Conservation (phyloP, 2,329 filamentous ascomycete species). For the Gliomastix tumulicola region DNA sequence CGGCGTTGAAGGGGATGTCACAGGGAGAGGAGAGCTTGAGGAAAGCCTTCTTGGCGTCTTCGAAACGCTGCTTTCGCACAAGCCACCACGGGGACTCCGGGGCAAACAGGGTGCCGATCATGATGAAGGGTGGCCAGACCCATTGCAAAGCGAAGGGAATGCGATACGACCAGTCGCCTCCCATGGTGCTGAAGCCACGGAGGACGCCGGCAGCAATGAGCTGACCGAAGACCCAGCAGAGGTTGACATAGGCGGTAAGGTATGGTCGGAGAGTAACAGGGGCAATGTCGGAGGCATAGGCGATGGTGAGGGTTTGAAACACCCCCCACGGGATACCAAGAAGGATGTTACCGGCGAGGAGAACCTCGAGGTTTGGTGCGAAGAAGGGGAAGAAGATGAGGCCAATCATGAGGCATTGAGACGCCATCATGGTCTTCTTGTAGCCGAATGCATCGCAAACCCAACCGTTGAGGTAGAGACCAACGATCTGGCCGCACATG, state of each 20-base stretch:
- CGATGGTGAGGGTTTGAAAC: slow-evolving; percentile 45
- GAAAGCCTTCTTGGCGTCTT: slow-evolving; percentile 20
- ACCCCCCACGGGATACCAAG: slow-evolving; percentile 49
- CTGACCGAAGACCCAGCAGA: slow-evolving; percentile 44
- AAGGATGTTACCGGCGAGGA: slow-evolving; percentile 51
- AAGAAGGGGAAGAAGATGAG: slow-evolving; percentile 56
- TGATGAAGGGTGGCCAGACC: slow-evolving; percentile 37
- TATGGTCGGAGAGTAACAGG: slow-evolving; percentile 38
- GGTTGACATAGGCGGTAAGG: slow-evolving; percentile 36
- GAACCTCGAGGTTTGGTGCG: slow-evolving; percentile 42
- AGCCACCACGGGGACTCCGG: slow-evolving; percentile 46
- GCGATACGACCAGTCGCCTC: slow-evolving; percentile 34
- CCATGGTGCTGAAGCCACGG: slow-evolving; percentile 25
- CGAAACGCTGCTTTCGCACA: slow-evolving; percentile 29
- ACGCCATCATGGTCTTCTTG: slow-evolving; percentile 49
- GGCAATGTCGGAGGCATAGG: slow-evolving; percentile 61
- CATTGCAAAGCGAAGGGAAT: slow-evolving; percentile 44
- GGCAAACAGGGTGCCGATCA: slow-evolving; percentile 32
- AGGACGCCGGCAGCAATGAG: slow-evolving; percentile 36
- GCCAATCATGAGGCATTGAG: slow-evolving; percentile 39
- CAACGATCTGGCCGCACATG: slow-evolving; percentile 52
- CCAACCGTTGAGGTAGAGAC: slow-evolving; percentile 53
- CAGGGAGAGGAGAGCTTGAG: slow-evolving; percentile 20
- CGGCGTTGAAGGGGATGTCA: slow-evolving; percentile 4
- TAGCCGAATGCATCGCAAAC: slow-evolving; percentile 55